Percentiles rank a stretch among this genome's conserved stretches.
These are phyloP conservation scores for Chlamydomonas sp. DNA, from an alignment of 139 green algal genomes.

Conservation along the genomic window DNA sequence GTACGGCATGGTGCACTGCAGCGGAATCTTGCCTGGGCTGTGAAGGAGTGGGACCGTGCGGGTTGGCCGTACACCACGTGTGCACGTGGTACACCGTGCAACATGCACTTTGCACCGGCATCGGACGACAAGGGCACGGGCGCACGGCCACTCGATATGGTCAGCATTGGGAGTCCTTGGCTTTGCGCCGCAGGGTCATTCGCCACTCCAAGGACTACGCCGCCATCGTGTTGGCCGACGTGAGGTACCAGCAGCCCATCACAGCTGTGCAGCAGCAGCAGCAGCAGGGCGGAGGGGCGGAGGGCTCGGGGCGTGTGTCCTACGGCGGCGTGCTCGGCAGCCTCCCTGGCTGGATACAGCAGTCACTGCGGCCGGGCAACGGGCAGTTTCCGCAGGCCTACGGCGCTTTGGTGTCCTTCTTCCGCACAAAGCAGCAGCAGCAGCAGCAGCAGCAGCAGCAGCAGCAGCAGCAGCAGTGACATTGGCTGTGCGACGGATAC, in stretches of 20 bases:
- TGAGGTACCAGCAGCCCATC: conserved; percentile 67
- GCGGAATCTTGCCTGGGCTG: background rate
- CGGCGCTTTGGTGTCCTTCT: conserved; percentile 44
- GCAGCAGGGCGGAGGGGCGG: background rate
- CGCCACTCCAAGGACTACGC: conserved; percentile 90
- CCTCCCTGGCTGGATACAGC: conserved; percentile 84
- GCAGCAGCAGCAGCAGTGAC: background rate
- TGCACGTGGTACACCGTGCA: too few species aligned
- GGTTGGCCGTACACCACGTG: too few species aligned
- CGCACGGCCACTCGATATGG: too few species aligned
- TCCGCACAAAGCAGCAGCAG: background rate
- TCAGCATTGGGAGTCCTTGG: too few species aligned
- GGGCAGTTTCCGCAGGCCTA: conserved; percentile 46
- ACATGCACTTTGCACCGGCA: too few species aligned
- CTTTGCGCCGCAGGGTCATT: conserved; percentile 80
- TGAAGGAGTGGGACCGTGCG: too few species aligned
- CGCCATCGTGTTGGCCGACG: conserved; percentile 89
- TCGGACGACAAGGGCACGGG: too few species aligned
- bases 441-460: background rate
- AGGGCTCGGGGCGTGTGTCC: background rate
- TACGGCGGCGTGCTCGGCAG: conserved; percentile 51
- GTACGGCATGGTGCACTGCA: background rate
- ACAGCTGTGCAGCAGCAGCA: background rate
- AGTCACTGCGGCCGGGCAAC: conserved; percentile 15
- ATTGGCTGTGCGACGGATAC: background rate